Evolutionary conservation across 176 grass and related monocot species (phyloP).

Genomic region (Eragrostis curvula): DNA sequence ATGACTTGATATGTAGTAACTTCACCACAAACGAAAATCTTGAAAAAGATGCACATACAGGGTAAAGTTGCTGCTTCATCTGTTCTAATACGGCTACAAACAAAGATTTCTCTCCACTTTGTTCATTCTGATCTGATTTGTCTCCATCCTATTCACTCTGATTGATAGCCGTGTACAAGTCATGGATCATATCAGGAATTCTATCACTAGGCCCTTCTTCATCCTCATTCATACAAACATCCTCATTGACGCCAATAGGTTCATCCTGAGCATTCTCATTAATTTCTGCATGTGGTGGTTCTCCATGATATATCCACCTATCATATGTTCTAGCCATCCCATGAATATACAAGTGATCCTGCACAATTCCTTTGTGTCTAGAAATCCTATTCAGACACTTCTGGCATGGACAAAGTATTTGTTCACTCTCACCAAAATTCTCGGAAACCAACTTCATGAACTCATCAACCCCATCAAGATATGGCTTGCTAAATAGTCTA

Average conservation of each 20-base stretch:
- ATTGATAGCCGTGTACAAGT: background rate
- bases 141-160: too few relatives aligned
- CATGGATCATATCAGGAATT: background rate
- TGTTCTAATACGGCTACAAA: too few relatives aligned
- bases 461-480: too few relatives aligned
- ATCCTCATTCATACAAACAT: background rate
- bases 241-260: background rate
- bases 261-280: background rate
- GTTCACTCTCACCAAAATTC: background rate
- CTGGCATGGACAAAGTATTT: background rate
- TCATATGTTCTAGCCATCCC: too few relatives aligned
- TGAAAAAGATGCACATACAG: too few relatives aligned
- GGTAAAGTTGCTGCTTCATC: too few relatives aligned
- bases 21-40: too few relatives aligned
- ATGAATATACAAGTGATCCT: slow-evolving; percentile 2
- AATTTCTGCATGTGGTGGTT: background rate
- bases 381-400: background rate
- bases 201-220: background rate
- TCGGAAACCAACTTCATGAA: too few relatives aligned
- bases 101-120: too few relatives aligned
- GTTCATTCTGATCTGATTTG: too few relatives aligned
- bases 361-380: background rate
- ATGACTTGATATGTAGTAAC: too few relatives aligned
- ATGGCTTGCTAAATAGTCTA: too few relatives aligned
- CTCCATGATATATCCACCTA: background rate